A percentile compares a stretch with the other conserved stretches of the same genome.
phyloP scores from a whole-genome alignment of 2,329 filamentous ascomycete species.

The Penicillium sp. region DNA sequence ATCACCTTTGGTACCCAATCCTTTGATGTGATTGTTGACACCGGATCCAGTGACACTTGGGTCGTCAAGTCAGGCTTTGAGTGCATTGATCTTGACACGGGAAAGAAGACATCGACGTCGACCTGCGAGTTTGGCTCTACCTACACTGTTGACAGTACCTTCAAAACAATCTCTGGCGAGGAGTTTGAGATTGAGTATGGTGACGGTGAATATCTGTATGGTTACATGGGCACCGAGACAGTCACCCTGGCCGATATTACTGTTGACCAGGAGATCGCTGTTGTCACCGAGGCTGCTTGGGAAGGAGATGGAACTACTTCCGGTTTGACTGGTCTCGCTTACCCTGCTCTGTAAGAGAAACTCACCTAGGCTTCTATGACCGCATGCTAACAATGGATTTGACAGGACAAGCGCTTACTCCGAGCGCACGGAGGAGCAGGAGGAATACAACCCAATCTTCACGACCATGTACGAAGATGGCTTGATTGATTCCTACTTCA shows the following conservation, averaged over 20 bases:
- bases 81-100: constrained; percentile 29
- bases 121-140: constrained; percentile 20
- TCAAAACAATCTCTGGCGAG: constrained; percentile 21
- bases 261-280: constrained; percentile 6
- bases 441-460: constrained; percentile 10
- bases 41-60: constrained; percentile 52
- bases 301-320: constrained; percentile 9
- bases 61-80: constrained; percentile 35
- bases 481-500: constrained; percentile 7
- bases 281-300: constrained; percentile 8
- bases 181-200: constrained; percentile 25
- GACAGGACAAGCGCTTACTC: constrained; percentile 7
- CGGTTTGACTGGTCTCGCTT: constrained; percentile 9
- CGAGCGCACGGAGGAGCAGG: background rate
- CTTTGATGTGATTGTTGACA: constrained; percentile 46
- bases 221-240: constrained; percentile 22
- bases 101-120: background rate
- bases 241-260: constrained; percentile 24
- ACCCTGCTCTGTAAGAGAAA: constrained; percentile 3
- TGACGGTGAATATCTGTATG: constrained; percentile 23
- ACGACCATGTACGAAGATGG: constrained; percentile 10
- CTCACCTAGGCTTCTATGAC: too few species aligned
- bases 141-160: constrained; percentile 16
- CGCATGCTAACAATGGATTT: background rate
- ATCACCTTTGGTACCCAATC: constrained; percentile 28